Evolutionary conservation across 75 land plant genomes (phyloP), one percentile per base, ranked within the genome.

Genomic region (Pinus tabuliformis): DNA sequence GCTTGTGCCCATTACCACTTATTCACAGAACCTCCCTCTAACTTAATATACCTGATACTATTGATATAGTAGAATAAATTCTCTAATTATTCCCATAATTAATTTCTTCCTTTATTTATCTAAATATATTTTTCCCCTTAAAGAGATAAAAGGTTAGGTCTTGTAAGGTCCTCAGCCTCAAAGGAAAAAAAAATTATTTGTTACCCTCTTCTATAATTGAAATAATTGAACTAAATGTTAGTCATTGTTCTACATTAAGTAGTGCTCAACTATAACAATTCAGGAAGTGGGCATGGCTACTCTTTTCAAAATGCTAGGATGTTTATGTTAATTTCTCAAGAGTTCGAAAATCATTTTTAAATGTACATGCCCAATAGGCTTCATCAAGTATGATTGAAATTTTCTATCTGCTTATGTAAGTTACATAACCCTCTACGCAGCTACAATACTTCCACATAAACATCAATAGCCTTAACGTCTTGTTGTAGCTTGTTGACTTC

Each of bases 361-460:
- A 30, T 20, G 20, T 36, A 9, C 3, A 37, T 66, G 20, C 20
- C 5, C 0, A 66, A 37, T 2, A 18, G 70, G 49, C 49, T 21
- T 66, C 70, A 39, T 17, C 49, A 66, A 37, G 33, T 49, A 37
- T 37, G 70, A 39, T 49, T 66, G n/a, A 18, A 66, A 20, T 39
- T 39, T 73, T 54, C 63, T 58, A 79, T 26, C 78, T 74, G 60
- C 18, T 62, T 84, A 26, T 82, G 84, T 18, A 84, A 59, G 59
- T 77, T 84, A 5, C 72, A 73, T 33, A 84, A 12, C 62, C 81
- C 84, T 17, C 85, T 71, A 13, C 79, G 79, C 36, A 84, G 26
- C 66, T 84, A 80, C 54, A 82, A 59, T 24, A 84, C 85, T 56
- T 84, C 86, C 24, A 76, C 80, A 70, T 79, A 77, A 7, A 77